Evolutionary conservation across 2,329 filamentous ascomycete species (phyloP), one percentile per base, ranked within the genome.

Genomic region (Teratosphaeria epicoccoides): DNA sequence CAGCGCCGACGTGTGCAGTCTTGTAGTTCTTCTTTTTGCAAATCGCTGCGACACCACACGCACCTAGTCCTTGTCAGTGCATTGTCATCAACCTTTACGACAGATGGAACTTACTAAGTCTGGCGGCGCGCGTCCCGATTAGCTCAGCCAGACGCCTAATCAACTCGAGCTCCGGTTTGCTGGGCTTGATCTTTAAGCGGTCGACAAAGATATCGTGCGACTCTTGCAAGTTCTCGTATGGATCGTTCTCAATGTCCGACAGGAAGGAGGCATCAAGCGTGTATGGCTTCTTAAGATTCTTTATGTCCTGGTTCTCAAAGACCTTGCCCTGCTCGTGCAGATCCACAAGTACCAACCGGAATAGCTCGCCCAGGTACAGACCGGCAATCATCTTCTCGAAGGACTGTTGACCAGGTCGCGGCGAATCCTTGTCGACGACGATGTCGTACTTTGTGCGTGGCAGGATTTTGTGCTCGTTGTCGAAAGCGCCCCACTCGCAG

Each of bases 401-500:
- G 2, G 68, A 61, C 49, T 73, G 71, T 54, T 74, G 69, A 26
- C 70, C 72, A 6, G 71, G 71, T 23, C 71, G 66, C 4, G 71
- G 71, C n/a, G 66, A 69, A 50, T 71, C 67, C 44, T 66, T 65
- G 62, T 74, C 71, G 52, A 74, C 70, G 47, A 68, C 64, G 54
- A 68, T 55, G 52, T 74, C 72, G 61, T 71, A 96, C 52, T 80
- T 80, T 24, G 90, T 95, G 50, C 83, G 80, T 11, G 90, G 90
- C 11, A 96, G 83, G 50, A 96, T 85, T 63, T 85, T 79, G 73
- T 91, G 85, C 71, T 95, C 87, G 69, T 95, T 95, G 71, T 96
- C 91, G 65, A 97, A 96, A 28, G 91, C 90, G 59, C 91, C 91
- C 80, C 90, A 96, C 70, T 97, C 91, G 75, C 90, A 96, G 76